Evolutionary conservation across 306 rosid genomes (phyloP), one percentile per base, ranked within the genome.

Genomic region (Fagus sylvatica): DNA sequence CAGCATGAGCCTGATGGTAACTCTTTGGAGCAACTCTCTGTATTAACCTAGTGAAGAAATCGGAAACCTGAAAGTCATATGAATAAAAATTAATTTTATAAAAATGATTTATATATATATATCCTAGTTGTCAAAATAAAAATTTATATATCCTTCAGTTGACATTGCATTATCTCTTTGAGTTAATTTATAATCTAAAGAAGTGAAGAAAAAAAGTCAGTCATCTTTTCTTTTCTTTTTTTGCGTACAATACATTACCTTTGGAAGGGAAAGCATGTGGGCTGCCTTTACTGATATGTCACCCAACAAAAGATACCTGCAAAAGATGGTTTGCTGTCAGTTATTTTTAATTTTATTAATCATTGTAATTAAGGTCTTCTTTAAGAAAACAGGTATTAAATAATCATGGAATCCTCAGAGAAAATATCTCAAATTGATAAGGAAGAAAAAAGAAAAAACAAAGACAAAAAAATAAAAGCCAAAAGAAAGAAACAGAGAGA

Each of bases 1-100:
- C 98, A 19, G 34, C 97, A 46, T 6, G 70, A 84, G 98, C 98
- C 87, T 95, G 98, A 34, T 89, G 90, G 85, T 95, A 95, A 87
- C 98, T 95, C 88, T 95, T 95, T 41, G 98, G 98, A 84, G 93
- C 87, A 85, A 95, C 98, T 83, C 98, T 89, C 75, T 95, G 98
- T 79, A 95, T 89, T 79, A 95, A 79, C 87, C 92, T 95, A 19
- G 97, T 81, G 80, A 95, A 95, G 89, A 91, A 95, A 85, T 95
- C 89, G 13, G 92, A 75, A 82, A 95, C 97, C 98, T 95, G 87
- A 75, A 67, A 73, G 34, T 30, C 81, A 60, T 53, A 56, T 39
- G 16, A 11, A 41, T 33, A 41, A 68, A 79, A 66, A 36, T n/a
- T 41, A 30, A 34, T 22, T 22, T 22, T 22, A 22, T 22, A 22